Evolutionary conservation across 2,329 filamentous ascomycete species (phyloP).

Genomic region (Beauveria sp.): DNA sequence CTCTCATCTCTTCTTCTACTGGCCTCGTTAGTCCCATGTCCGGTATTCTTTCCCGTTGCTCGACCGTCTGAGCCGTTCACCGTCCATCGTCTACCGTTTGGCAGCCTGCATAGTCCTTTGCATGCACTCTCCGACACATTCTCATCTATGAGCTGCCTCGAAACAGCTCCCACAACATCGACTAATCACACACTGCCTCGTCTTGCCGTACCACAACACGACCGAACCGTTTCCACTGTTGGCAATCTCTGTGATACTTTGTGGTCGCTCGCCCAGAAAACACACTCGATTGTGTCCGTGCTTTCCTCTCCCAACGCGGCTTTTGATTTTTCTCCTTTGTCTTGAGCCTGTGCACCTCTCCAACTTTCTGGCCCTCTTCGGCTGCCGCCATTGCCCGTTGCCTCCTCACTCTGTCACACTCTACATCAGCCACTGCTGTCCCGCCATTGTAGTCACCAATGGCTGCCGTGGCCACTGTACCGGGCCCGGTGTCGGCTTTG

Average conservation of each 20-base stretch:
- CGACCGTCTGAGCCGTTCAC: neutral
- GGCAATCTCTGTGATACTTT: neutral
- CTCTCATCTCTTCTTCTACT: slow-evolving; percentile 5
- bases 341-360: neutral
- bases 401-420: neutral
- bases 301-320: neutral
- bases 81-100: too few species aligned
- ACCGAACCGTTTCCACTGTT: neutral
- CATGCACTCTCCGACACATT: neutral
- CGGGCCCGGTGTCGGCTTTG: slow-evolving; percentile 38
- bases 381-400: neutral
- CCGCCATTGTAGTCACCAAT: slow-evolving; percentile 25
- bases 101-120: neutral
- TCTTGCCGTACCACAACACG: neutral
- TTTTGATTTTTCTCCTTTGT: neutral
- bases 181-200: neutral
- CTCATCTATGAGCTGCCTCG: neutral
- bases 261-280: neutral
- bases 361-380: neutral
- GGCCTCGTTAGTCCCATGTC: neutral
- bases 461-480: slow-evolving; percentile 45
- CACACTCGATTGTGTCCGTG: neutral
- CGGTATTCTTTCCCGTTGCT: neutral
- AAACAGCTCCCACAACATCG: neutral
- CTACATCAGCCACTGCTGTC: neutral